A percentile compares a stretch with the other conserved stretches of the same genome.
Evolutionary conservation across 257 asterid species (phyloP).

Genomic region (Leonotis leonurus): DNA sequence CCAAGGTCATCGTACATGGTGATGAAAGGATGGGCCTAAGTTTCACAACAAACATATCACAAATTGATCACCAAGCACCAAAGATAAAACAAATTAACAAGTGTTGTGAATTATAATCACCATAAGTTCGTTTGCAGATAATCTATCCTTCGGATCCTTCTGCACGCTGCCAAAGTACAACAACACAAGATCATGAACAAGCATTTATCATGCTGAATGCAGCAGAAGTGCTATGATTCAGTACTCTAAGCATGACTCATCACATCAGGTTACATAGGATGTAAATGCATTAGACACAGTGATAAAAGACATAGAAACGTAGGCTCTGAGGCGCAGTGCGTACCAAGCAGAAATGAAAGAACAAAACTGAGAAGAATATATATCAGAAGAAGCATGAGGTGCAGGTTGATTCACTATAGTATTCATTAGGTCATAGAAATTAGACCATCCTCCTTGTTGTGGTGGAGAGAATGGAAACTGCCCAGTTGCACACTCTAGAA

Average conservation of each 20-base stretch:
- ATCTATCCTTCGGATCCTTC: conserved; percentile 78
- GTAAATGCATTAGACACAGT: neutral
- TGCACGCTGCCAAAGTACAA: conserved; percentile 51
- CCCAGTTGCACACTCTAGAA: conserved; percentile 87
- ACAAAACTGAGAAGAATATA: conserved; percentile 74
- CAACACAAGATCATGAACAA: conserved; percentile 11
- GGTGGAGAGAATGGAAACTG: conserved; percentile 81
- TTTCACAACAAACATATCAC: conserved; percentile 13
- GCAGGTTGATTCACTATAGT: conserved; percentile 76
- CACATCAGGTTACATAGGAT: too few species aligned
- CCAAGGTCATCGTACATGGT: conserved; percentile 52
- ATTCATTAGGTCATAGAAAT: conserved; percentile 80
- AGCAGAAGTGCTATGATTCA: too few species aligned
- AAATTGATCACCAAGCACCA: conserved; percentile 11
- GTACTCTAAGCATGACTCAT: too few species aligned
- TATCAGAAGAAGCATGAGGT: conserved; percentile 74
- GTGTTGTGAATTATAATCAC: conserved; percentile 25
- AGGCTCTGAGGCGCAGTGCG: neutral
- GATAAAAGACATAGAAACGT: too few species aligned
- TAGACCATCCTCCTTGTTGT: conserved; percentile 76
- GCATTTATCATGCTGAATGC: too few species aligned
- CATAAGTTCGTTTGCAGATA: conserved; percentile 87
- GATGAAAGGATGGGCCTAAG: conserved; percentile 84
- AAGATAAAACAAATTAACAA: neutral
- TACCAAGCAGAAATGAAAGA: conserved; percentile 93